Base-by-base conservation (phyloP, 306 rosid genomes). In the Potentilla sterilis region DNA sequence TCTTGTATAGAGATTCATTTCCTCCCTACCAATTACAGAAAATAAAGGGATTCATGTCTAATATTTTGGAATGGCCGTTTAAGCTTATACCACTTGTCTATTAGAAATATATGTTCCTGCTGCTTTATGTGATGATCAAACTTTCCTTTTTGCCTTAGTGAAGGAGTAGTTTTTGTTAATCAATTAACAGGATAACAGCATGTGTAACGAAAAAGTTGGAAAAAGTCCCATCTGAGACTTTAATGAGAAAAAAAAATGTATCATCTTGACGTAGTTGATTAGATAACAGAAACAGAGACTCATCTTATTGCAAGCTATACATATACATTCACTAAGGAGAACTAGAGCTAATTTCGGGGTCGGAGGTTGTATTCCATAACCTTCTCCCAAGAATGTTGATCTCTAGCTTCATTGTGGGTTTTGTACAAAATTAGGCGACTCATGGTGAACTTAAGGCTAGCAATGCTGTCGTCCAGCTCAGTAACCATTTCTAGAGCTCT, bases 291-390 rank as follows among this genome's bases (percentile, higher is more conserved):
- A 55, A 55, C 32, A 55, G 1, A 12, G 32, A 57, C 32, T 9
- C 63, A 57, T 57, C 35, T 57, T 22, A 22, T 10, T 57, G 35
- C 21, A 61, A 61, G 2, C 42, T 32, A 32, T 28, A 11, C 13
- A 59, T 59, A 55, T 51, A 4, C 13, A 59, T 58, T 58, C 37
- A 14, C 42, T 6, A 21, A n/a, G 42, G 43, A 61, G 41, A 15
- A 16, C 11, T 62, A 34, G 21, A 2, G 9, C 21, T 62, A 18
- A 32, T 34, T 32, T 16, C 42, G 41, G 6, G 38, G 21, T 2
- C 67, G 67, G n/a, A 62, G 67, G 11, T 34, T 62, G 67, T 62
- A 62, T 32, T 62, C 67, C 67, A 34, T 62, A 62, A 34, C n/a
- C 67, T 62, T 34, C 21, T 62, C 67, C 67, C 67, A 62, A 62